Percentiles rank a stretch among this genome's conserved stretches.
Conservation (phyloP, 148 eudicot genomes). For the Chenopodium quinoa region DNA sequence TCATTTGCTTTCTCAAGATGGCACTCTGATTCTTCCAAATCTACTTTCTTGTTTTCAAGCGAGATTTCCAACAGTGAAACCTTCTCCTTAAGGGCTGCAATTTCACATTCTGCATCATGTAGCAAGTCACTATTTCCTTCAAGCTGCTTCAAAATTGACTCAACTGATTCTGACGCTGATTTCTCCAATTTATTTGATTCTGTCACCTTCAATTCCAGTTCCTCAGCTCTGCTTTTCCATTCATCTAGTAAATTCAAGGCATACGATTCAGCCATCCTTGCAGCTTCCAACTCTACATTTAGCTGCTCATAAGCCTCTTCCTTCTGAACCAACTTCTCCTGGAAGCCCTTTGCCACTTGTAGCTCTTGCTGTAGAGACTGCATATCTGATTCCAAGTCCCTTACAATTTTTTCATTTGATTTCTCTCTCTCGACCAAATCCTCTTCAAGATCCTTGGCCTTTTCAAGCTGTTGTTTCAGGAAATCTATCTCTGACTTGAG, state of each 20-base stretch:
- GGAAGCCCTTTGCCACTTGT: slow-evolving; percentile 36
- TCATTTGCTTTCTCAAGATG: slow-evolving; percentile 47
- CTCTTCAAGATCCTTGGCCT: slow-evolving; percentile 25
- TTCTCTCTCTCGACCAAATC: slow-evolving; percentile 25
- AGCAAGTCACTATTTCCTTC: slow-evolving; percentile 72
- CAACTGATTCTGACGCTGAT: slow-evolving; percentile 77
- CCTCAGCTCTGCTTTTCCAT: slow-evolving; percentile 61
- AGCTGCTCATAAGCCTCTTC: slow-evolving; percentile 68
- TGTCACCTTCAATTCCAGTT: slow-evolving; percentile 46
- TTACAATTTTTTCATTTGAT: slow-evolving; percentile 33
- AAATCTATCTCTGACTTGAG: slow-evolving; percentile 27
- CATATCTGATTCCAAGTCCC: slow-evolving; percentile 46
- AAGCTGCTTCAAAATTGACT: slow-evolving; percentile 70
- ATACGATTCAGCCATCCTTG: slow-evolving; percentile 76
- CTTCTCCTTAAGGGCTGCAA: slow-evolving; percentile 69
- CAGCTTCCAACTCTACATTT: slow-evolving; percentile 76
- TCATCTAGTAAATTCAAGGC: slow-evolving; percentile 63
- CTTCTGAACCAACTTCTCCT: slow-evolving; percentile 53
- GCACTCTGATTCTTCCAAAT: slow-evolving; percentile 57
- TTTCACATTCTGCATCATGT: slow-evolving; percentile 75
- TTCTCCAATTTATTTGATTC: slow-evolving; percentile 71
- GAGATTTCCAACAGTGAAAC: slow-evolving; percentile 70
- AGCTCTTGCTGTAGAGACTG: slow-evolving; percentile 53
- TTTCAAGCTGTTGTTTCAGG: slow-evolving; percentile 24
- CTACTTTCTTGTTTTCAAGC: slow-evolving; percentile 51